These are phyloP conservation scores for Pleurotus tuoliensis DNA, from an alignment of 768 basidiomycete species.

Conservation along the genomic window DNA sequence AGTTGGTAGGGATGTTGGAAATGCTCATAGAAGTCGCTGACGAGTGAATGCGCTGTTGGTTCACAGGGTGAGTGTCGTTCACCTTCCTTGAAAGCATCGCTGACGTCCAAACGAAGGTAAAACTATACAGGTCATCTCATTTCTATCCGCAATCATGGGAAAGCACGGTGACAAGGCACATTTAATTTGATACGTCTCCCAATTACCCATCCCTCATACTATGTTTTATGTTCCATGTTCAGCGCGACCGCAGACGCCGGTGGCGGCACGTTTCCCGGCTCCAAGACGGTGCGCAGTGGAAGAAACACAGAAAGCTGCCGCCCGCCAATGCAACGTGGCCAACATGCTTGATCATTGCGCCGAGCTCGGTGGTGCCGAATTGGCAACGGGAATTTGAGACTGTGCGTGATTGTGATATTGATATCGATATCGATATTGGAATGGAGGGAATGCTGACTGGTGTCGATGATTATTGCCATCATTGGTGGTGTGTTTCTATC, in stretches of 20 bases:
- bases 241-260: conserved; percentile 62
- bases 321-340: conserved; percentile 74
- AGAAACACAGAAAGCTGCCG: conserved; percentile 48
- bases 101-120: conserved; percentile 50
- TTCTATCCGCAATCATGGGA: conserved; percentile 88
- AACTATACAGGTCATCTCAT: conserved; percentile 90
- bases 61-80: not conserved
- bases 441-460: too few species aligned
- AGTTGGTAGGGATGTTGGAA: conserved; percentile 20
- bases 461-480: too few species aligned
- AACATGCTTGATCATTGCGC: conserved; percentile 85
- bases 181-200: not conserved
- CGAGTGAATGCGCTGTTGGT: not conserved
- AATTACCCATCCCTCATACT: not conserved
- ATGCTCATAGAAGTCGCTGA: conserved; percentile 7
- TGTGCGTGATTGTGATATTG: conserved; percentile 31
- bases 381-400: conserved; percentile 89
- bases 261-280: conserved; percentile 60
- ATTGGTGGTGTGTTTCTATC: not conserved
- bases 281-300: conserved; percentile 59
- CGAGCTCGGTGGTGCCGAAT: conserved; percentile 78
- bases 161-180: conserved; percentile 54
- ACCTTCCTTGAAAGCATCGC: not conserved
- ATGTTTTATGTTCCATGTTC: not conserved
- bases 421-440: not conserved